Evolutionary conservation across 2,329 filamentous ascomycete genomes (phyloP).

Genomic region (Penicillium sp.): DNA sequence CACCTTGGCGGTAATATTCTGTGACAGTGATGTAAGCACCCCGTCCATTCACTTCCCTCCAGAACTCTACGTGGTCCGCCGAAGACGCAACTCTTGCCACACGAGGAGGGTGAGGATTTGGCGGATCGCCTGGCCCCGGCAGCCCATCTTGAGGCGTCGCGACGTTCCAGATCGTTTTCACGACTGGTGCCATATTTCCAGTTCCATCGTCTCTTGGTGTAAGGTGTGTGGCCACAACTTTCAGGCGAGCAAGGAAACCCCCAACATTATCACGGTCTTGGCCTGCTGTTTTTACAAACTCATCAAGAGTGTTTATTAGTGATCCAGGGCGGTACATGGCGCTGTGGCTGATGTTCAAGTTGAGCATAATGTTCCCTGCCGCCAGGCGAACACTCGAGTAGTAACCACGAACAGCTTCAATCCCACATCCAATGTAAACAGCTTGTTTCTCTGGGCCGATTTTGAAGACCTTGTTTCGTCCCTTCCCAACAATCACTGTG

Average conservation of each 20-base stretch:
- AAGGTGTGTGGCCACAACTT: constrained; percentile 15
- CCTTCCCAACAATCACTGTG: constrained; percentile 13
- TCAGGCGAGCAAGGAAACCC: constrained; percentile 14
- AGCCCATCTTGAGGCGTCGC: constrained; percentile 14
- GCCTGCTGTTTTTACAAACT: neutral
- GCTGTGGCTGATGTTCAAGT: constrained; percentile 24
- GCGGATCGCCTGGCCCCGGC: constrained; percentile 2
- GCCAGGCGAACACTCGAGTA: constrained; percentile 22
- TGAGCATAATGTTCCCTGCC: constrained; percentile 15
- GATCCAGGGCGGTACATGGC: constrained; percentile 12
- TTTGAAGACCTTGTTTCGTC: constrained; percentile 21
- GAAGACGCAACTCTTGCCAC: constrained; percentile 1
- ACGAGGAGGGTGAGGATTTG: no score
- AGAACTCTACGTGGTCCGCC: constrained; percentile 17
- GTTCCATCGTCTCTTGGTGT: neutral
- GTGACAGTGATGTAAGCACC: constrained; percentile 21
- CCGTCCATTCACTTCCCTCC: neutral
- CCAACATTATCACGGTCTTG: neutral
- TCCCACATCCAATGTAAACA: constrained; percentile 6
- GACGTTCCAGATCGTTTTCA: constrained; percentile 13
- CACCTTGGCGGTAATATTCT: constrained; percentile 24
- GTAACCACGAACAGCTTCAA: constrained; percentile 21
- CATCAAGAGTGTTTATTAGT: neutral
- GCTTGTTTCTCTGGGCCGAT: constrained; percentile 12
- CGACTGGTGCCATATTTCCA: neutral